Evolutionary conservation across 2,329 filamentous ascomycete genomes (phyloP).

Genomic region (Fusarium illudens): DNA sequence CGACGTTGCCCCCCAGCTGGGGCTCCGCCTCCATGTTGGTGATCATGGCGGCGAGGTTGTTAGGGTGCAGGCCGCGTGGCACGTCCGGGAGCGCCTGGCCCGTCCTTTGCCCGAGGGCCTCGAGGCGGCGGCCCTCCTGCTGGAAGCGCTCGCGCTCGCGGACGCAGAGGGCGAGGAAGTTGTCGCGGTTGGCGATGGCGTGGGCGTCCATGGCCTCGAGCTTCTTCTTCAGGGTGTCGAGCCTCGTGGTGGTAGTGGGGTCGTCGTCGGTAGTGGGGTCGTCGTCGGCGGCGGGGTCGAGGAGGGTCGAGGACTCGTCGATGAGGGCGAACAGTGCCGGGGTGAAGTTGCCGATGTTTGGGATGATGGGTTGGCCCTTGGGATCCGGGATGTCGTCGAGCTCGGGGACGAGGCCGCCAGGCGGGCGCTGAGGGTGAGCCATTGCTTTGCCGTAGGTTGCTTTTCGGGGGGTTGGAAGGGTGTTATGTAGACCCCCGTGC

Average conservation of each 20-base stretch:
- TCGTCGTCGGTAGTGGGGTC: slow-evolving; percentile 4
- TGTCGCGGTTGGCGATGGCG: slow-evolving; percentile 40
- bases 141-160: slow-evolving; percentile 47
- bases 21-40: slow-evolving; percentile 42
- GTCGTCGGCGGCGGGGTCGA: neutral
- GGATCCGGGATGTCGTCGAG: slow-evolving; percentile 15
- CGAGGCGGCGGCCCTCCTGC: slow-evolving; percentile 31
- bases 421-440: slow-evolving; percentile 15
- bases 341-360: slow-evolving; percentile 4
- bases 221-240: slow-evolving; percentile 30
- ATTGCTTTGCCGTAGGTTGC: slow-evolving; percentile 9
- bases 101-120: slow-evolving; percentile 9
- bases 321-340: slow-evolving; percentile 48
- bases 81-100: neutral
- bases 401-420: neutral
- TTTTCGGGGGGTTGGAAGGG: neutral
- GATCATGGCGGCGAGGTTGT: slow-evolving; percentile 41
- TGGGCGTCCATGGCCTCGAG: slow-evolving; percentile 41
- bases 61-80: slow-evolving; percentile 3
- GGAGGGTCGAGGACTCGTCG: slow-evolving; percentile 3
- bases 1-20: neutral
- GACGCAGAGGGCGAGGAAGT: slow-evolving; percentile 43
- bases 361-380: slow-evolving; percentile 21
- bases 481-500: neutral
- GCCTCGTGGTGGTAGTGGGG: slow-evolving; percentile 6